Conservation (phyloP, 305 asterid species). For the Solanum hybrid region DNA sequence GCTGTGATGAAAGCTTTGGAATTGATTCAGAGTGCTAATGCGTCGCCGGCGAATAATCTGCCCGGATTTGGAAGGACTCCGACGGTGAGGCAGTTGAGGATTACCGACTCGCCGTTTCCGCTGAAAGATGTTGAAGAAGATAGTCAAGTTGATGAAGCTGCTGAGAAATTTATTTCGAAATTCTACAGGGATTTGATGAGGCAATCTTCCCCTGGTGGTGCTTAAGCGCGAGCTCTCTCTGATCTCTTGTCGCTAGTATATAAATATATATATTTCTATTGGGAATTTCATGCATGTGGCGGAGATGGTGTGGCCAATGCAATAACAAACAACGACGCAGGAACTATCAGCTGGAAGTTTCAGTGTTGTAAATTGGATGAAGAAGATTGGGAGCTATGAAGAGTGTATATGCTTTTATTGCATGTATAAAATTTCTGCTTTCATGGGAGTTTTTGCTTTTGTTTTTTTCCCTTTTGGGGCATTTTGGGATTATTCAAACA, state of each 20-base stretch:
- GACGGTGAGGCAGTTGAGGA: constrained; percentile 58
- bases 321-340: neutral
- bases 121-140: constrained; percentile 23
- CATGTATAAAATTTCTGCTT: constrained; percentile 1
- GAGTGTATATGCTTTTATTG: constrained; percentile 4
- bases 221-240: neutral
- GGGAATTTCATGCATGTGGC: neutral
- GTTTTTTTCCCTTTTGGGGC: neutral
- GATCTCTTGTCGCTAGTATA: neutral
- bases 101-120: constrained; percentile 69
- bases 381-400: constrained; percentile 1
- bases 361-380: neutral
- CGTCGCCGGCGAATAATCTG: constrained; percentile 35
- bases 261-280: neutral
- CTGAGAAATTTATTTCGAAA: constrained; percentile 32
- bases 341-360: neutral
- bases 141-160: constrained; percentile 47
- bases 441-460: neutral
- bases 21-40: constrained; percentile 25
- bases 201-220: neutral
- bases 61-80: constrained; percentile 56
- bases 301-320: neutral
- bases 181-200: constrained; percentile 40
- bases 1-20: constrained; percentile 33
- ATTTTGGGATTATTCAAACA: neutral